Percentiles rank a stretch among this genome's conserved stretches.
phyloP scores from a whole-genome alignment of 2,329 filamentous ascomycete species.

The Ophiostoma himal-ulmi region DNA sequence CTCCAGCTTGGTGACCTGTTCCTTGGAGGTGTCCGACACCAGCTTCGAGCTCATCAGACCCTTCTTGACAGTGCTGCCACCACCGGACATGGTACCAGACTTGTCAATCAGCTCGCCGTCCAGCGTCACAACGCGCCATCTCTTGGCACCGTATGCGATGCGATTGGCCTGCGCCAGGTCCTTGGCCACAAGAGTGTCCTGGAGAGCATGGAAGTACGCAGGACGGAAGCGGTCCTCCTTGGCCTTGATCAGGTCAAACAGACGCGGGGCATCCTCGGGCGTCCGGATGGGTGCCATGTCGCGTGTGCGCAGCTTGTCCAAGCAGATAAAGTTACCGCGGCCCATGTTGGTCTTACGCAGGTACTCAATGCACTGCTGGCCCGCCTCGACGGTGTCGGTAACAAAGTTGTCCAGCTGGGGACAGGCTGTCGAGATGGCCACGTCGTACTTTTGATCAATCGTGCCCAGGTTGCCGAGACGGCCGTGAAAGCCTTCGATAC shows the following conservation, averaged over 20 bases:
- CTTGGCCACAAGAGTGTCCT: conserved; percentile 88
- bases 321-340: conserved; percentile 91
- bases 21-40: conserved; percentile 76
- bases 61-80: conserved; percentile 81
- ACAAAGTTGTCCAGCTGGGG: conserved; percentile 91
- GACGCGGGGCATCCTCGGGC: conserved; percentile 81
- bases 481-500: conserved; percentile 95
- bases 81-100: conserved; percentile 97
- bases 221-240: conserved; percentile 82
- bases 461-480: conserved; percentile 88
- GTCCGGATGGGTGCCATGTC: conserved; percentile 78
- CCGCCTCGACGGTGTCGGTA: conserved; percentile 90
- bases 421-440: conserved; percentile 97
- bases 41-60: conserved; percentile 97
- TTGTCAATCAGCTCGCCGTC: conserved; percentile 95
- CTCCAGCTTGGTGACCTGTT: conserved; percentile 84
- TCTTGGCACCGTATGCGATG: conserved; percentile 86
- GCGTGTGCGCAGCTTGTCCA: conserved; percentile 76
- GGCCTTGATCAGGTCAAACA: conserved; percentile 87
- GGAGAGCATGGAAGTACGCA: conserved; percentile 91
- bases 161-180: conserved; percentile 95
- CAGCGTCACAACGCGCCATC: conserved; percentile 95
- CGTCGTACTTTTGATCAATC: conserved; percentile 89
- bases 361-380: conserved; percentile 97
- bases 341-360: conserved; percentile 95